A percentile compares a stretch with the other conserved stretches of the same genome.
Evolutionary conservation across 1,284 basidiomycete species (phyloP).

Genomic region (Exsudoporus floridanus): DNA sequence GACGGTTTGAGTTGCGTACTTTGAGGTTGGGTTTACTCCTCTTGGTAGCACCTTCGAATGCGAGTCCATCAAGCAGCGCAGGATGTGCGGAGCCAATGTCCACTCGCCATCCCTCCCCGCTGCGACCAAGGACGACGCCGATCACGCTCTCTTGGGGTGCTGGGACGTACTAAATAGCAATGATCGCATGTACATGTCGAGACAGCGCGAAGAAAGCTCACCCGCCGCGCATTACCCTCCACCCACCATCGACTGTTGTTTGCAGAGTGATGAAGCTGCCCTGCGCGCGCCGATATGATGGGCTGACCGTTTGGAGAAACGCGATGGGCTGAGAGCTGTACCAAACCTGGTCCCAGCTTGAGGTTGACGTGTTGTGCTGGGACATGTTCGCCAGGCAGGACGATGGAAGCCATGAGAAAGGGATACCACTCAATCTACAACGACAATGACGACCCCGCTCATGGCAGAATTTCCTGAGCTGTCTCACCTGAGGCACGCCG

Average conservation of each 20-base stretch:
- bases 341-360: slow-evolving; percentile 75
- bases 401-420: slow-evolving; percentile 46
- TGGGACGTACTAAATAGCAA: slow-evolving; percentile 72
- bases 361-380: slow-evolving; percentile 72
- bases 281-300: slow-evolving; percentile 67
- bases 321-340: slow-evolving; percentile 44
- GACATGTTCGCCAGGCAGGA: slow-evolving; percentile 69
- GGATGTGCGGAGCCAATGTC: slow-evolving; percentile 80
- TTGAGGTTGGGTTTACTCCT: slow-evolving; percentile 82
- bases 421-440: slow-evolving; percentile 8
- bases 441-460: slow-evolving; percentile 41
- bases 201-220: slow-evolving; percentile 36
- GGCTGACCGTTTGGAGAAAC: slow-evolving; percentile 26
- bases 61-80: slow-evolving; percentile 75
- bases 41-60: slow-evolving; percentile 86
- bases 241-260: slow-evolving; percentile 79
- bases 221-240: slow-evolving; percentile 74
- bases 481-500: slow-evolving; percentile 61
- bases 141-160: slow-evolving; percentile 79
- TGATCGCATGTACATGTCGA: background rate
- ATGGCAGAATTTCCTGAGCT: slow-evolving; percentile 70
- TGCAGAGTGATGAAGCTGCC: slow-evolving; percentile 62
- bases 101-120: slow-evolving; percentile 79
- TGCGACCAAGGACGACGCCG: slow-evolving; percentile 66
- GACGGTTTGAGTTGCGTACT: slow-evolving; percentile 38